Conservation (phyloP, 495 filamentous ascomycete genomes). For the Talaromyces wortmannii region DNA sequence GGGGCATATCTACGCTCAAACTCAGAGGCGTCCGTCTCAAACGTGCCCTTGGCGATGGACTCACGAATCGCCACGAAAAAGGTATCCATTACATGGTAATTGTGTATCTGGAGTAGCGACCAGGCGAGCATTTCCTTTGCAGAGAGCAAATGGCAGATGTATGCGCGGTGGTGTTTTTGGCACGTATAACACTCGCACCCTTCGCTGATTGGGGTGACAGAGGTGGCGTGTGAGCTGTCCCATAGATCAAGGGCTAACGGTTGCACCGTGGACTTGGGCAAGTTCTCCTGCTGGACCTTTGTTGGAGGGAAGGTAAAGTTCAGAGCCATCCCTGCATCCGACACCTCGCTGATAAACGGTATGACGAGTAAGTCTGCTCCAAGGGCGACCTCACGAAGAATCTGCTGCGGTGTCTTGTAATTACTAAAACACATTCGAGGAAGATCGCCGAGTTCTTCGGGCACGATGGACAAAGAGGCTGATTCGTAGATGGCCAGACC, state of each 20-base stretch:
- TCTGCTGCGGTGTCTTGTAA: conserved; percentile 55
- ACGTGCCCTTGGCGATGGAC: conserved; percentile 52
- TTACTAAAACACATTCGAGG: conserved; percentile 66
- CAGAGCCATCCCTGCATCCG: conserved; percentile 82
- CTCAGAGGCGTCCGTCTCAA: conserved; percentile 46
- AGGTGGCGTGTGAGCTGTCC: conserved; percentile 45
- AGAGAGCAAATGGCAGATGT: conserved; percentile 74
- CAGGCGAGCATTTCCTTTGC: conserved; percentile 96
- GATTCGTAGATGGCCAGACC: conserved; percentile 81
- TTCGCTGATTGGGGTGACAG: conserved; percentile 48
- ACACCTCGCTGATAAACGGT: conserved; percentile 62
- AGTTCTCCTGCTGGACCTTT: background rate
- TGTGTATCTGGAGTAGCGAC: conserved; percentile 89
- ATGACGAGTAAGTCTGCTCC: conserved; percentile 77
- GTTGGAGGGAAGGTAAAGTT: conserved; percentile 63
- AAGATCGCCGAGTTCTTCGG: conserved; percentile 46
- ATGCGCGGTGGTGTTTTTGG: conserved; percentile 76
- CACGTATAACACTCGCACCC: conserved; percentile 81
- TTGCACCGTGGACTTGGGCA: conserved; percentile 8
- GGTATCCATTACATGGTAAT: conserved; percentile 58
- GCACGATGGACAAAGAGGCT: conserved; percentile 58
- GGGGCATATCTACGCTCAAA: conserved; percentile 61
- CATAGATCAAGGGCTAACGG: conserved; percentile 77
- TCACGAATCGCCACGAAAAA: conserved; percentile 69
- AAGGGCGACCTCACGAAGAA: conserved; percentile 64